Conservation (phyloP, 306 rosid species). For the Begonia peltatifolia region DNA sequence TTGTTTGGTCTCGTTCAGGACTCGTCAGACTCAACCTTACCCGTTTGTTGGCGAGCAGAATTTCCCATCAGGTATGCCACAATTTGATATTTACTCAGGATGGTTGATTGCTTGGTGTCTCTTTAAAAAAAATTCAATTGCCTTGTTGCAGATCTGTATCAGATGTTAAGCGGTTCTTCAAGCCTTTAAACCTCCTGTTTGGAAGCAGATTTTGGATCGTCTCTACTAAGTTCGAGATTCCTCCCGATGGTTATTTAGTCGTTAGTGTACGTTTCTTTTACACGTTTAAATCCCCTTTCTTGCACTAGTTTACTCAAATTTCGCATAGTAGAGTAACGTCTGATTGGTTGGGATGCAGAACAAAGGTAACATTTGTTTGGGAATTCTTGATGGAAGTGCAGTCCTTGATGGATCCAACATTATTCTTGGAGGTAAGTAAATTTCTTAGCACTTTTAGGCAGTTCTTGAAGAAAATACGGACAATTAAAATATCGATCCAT, state of each 20-base stretch:
- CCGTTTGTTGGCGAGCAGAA: constrained; percentile 61
- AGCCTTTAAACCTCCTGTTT: constrained; percentile 47
- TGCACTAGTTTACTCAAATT: too few relatives aligned
- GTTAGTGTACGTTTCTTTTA: constrained; percentile 29
- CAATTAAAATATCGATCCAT: too few relatives aligned
- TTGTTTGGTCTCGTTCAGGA: constrained; percentile 31
- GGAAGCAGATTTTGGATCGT: constrained; percentile 68
- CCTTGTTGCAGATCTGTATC: constrained; percentile 36
- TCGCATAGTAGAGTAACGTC: too few relatives aligned
- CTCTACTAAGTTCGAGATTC: constrained; percentile 41
- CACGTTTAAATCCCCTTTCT: too few relatives aligned
- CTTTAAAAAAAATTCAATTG: too few relatives aligned
- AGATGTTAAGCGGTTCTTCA: constrained; percentile 54
- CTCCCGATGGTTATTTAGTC: constrained; percentile 63
- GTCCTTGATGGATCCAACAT: constrained; percentile 56
- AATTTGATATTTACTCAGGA: too few relatives aligned
- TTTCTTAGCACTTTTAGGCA: too few relatives aligned
- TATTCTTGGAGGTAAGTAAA: constrained; percentile 56
- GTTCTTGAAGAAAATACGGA: too few relatives aligned
- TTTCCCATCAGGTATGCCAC: constrained; percentile 30
- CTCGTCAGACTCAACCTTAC: constrained; percentile 48
- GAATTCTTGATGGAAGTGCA: constrained; percentile 59
- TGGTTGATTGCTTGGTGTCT: constrained; percentile 1
- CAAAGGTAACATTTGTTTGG: constrained; percentile 75
- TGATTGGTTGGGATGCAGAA: constrained; percentile 22